A percentile compares a stretch with the other conserved stretches of the same genome.
Evolutionary conservation across 345 rosid genomes (phyloP).

Genomic region (Isatis tinctoria): DNA sequence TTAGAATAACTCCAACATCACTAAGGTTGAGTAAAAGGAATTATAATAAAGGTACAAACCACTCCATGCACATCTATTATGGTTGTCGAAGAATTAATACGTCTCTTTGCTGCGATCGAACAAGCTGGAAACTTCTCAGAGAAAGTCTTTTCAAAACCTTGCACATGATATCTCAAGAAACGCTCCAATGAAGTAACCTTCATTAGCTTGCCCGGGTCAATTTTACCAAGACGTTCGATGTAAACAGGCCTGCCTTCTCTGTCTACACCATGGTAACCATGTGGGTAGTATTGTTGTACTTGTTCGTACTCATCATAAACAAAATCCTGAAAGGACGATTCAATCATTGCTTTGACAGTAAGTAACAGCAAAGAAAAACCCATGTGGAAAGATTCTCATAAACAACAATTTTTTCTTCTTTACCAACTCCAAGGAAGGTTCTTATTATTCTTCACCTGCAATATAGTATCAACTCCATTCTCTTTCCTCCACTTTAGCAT

Average conservation of each 20-base stretch:
- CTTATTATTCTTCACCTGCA: constrained; percentile 55
- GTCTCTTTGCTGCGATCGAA: constrained; percentile 80
- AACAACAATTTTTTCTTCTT: constrained; percentile 10
- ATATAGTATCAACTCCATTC: constrained; percentile 61
- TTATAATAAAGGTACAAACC: constrained; percentile 38
- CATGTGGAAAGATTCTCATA: constrained; percentile 13
- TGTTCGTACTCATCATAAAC: constrained; percentile 71
- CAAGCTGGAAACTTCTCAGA: constrained; percentile 90
- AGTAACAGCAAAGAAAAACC: constrained; percentile 2
- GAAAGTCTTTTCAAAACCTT: constrained; percentile 87
- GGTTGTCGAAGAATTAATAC: constrained; percentile 65
- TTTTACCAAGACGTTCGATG: constrained; percentile 77
- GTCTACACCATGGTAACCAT: constrained; percentile 96
- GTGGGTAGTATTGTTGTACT: constrained; percentile 83
- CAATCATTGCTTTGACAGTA: constrained; percentile 3
- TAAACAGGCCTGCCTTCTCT: constrained; percentile 85
- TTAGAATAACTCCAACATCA: neutral
- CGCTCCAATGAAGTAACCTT: constrained; percentile 78
- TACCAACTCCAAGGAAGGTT: constrained; percentile 21
- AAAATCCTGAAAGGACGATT: constrained; percentile 59
- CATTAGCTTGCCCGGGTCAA: constrained; percentile 77
- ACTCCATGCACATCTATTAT: constrained; percentile 86
- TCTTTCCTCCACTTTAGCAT: constrained; percentile 94
- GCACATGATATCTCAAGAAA: constrained; percentile 84
- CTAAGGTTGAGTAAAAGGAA: neutral